Conservation (phyloP, 2,329 filamentous ascomycete species). For the Trichophaea hybrida region DNA sequence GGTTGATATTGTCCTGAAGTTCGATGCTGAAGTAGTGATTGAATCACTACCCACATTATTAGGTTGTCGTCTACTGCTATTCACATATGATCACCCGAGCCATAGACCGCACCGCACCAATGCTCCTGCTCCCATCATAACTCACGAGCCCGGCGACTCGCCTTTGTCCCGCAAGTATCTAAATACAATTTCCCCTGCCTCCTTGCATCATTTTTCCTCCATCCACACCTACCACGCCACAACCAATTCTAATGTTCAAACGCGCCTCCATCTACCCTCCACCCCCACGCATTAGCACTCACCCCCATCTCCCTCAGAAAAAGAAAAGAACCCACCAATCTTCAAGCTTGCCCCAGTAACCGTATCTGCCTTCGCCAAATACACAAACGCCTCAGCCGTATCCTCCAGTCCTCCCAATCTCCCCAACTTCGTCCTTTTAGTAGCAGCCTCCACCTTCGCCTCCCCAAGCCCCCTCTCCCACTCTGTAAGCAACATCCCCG, state of each 20-base stretch:
- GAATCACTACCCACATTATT: too few relatives aligned
- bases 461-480: slow-evolving; percentile 48
- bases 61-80: too few relatives aligned
- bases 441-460: slow-evolving; percentile 42
- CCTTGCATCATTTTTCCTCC: too few relatives aligned
- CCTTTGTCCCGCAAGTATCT: too few relatives aligned
- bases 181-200: too few relatives aligned
- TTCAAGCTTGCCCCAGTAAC: slow-evolving; percentile 24
- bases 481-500: slow-evolving; percentile 52
- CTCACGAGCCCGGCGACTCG: too few relatives aligned
- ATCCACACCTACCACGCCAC: too few relatives aligned
- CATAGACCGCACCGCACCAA: too few relatives aligned
- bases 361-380: slow-evolving; percentile 37
- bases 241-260: neutral
- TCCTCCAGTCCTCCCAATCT: slow-evolving; percentile 41
- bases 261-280: neutral
- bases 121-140: too few relatives aligned
- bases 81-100: too few relatives aligned
- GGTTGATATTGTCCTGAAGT: too few relatives aligned
- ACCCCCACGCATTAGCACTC: neutral
- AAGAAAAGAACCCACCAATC: slow-evolving; percentile 15
- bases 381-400: slow-evolving; percentile 42
- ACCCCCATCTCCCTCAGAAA: neutral
- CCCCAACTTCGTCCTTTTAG: slow-evolving; percentile 46
- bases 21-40: too few relatives aligned